Evolutionary conservation across 2,329 filamentous ascomycete genomes (phyloP), one percentile per base, ranked within the genome.

Genomic region (Tricladium varicosporioides): DNA sequence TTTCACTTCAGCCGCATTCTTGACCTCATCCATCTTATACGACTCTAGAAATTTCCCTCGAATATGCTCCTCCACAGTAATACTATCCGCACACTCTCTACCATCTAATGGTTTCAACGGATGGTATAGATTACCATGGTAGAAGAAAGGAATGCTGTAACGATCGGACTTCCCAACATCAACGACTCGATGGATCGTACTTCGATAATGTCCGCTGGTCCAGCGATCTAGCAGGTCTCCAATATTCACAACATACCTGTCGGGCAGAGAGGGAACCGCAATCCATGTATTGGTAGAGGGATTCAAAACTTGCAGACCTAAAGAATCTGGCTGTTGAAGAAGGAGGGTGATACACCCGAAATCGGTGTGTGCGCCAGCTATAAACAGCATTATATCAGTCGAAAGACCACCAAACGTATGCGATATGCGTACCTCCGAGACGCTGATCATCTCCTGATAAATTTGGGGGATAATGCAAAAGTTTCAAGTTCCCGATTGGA

Each of bases 61-160:
- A 40, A 59, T 59, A 53, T 63, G 60, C 18, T 60, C 58, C 19
- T 59, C 60, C 8, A 59, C 56, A 5, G 53, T 57, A 13, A 53
- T 46, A 2, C n/a, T 52, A 10, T 40, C 31, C 3, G 33, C 48
- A 19, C 15, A 33, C 2, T 36, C 52, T 22, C 45, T 51, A 2
- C 57, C 60, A 53, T 61, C 57, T 16, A 60, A 15, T n/a, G 55
- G 47, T 10, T 36, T 45, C 19, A 67, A 49, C 16, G 60, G 58
- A 44, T 59, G 66, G 22, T 80, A 75, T 5, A 78, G 69, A 64
- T 81, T 80, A 1, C 79, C 80, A 49, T 78, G 75, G 50, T 80
- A 75, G 66, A 82, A 82, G 58, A 82, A 79, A 0, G 79, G 77
- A 14, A 82, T 72, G 2, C 76, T 80, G 65, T 81, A 83, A 27